phyloP scores from a whole-genome alignment of 208 protist genomes.

The Trypanosoma platydactyli region DNA sequence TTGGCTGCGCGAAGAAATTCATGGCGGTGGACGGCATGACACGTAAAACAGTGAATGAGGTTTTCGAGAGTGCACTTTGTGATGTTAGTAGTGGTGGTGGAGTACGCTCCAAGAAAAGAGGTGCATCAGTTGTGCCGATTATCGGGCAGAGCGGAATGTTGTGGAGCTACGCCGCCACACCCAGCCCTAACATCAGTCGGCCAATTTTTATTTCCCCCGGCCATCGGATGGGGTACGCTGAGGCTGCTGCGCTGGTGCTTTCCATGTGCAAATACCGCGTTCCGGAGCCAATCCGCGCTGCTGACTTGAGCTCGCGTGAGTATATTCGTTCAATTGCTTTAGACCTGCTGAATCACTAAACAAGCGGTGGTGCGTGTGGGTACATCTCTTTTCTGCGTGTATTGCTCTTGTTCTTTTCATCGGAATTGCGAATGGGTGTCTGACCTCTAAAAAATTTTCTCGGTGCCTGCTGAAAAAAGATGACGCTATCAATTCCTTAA shows the following conservation, averaged over 20 bases:
- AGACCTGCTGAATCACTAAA: neutral
- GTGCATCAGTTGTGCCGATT: slow-evolving; percentile 9
- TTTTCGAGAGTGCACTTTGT: slow-evolving; percentile 16
- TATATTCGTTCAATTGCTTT: slow-evolving; percentile 48
- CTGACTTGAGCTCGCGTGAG: slow-evolving; percentile 88
- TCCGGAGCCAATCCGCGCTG: slow-evolving; percentile 92
- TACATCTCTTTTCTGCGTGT: neutral
- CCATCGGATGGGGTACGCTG: slow-evolving; percentile 75
- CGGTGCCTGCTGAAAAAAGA: neutral
- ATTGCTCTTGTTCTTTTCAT: too few relatives aligned
- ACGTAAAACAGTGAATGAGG: slow-evolving; percentile 35
- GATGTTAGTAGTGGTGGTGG: neutral
- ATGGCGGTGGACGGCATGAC: slow-evolving; percentile 86
- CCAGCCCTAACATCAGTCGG: slow-evolving; percentile 47
- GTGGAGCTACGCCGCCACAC: slow-evolving; percentile 60
- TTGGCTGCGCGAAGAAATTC: slow-evolving; percentile 93
- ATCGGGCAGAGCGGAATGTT: slow-evolving; percentile 33
- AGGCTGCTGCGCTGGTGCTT: slow-evolving; percentile 54
- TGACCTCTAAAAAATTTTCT: neutral
- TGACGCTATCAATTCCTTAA: slow-evolving; percentile 10
- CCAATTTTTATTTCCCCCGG: slow-evolving; percentile 94
- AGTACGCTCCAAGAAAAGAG: neutral
- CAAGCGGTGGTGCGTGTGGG: neutral
- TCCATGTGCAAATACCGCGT: slow-evolving; percentile 67
- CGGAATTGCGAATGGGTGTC: too few relatives aligned